phyloP scores from a whole-genome alignment of 2,329 filamentous ascomycete genomes.

The Pseudocercospora pini-densiflorae region DNA sequence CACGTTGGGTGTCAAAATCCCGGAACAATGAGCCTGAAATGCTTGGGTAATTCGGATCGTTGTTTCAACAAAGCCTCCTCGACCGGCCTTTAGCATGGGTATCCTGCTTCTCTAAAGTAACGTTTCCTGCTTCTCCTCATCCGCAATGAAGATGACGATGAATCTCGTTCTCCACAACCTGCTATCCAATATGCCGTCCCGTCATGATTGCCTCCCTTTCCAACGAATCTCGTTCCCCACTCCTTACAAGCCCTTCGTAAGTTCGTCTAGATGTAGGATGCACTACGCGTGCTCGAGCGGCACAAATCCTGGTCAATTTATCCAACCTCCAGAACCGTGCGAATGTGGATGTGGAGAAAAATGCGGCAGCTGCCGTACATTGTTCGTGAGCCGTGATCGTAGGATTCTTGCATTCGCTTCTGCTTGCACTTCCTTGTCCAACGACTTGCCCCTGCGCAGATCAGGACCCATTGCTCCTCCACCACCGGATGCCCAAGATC shows the following conservation, averaged over 20 bases:
- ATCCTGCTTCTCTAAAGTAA: constrained; percentile 1
- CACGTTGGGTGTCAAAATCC: background rate
- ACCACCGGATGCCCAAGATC: background rate
- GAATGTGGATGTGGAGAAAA: background rate
- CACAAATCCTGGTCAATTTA: background rate
- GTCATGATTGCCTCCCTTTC: background rate
- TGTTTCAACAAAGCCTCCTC: constrained; percentile 1
- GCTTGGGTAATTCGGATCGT: background rate
- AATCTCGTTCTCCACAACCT: background rate
- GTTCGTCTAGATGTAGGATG: constrained; percentile 1
- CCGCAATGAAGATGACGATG: background rate
- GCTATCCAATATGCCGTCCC: background rate
- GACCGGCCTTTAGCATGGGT: background rate
- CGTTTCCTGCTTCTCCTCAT: constrained; percentile 1
- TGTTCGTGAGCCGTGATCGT: background rate
- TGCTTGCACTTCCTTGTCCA: background rate
- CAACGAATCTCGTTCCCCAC: background rate
- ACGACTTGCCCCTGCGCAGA: background rate
- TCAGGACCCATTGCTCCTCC: background rate
- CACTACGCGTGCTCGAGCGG: background rate
- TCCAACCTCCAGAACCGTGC: background rate
- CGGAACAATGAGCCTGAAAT: background rate
- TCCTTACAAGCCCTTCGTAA: background rate
- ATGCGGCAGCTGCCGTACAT: background rate
- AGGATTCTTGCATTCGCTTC: background rate